Evolutionary conservation across 2,329 filamentous ascomycete species (phyloP), one percentile per base, ranked within the genome.

Genomic region (Fusarium sp.): DNA sequence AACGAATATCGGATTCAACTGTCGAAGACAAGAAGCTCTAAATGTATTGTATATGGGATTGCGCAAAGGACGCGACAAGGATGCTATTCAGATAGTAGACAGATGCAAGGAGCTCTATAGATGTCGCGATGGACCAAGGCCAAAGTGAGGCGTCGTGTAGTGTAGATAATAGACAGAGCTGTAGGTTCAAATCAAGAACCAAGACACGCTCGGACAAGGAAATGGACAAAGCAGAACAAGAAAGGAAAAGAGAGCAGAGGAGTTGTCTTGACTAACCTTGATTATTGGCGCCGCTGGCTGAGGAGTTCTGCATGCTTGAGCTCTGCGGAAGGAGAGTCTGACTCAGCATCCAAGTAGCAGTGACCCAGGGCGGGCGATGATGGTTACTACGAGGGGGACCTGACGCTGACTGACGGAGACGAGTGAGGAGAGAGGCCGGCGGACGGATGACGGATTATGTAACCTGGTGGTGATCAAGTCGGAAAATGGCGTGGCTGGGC

Each of bases 281-380:
- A 71, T 70, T 78, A 61, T 73, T 78, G 73, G 77, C 76, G 76
- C 77, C 74, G 76, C 67, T 77, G 73, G 74, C 75, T 69, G 77
- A 79, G 71, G 77, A 76, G 70, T 77, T 73, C 76, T 76, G 75
- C 77, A 78, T 78, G 75, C 75, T 78, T 73, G 70, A 73, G 71
- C 71, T 77, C 69, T 70, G 70, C 67, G 71, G 61, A 57, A 69
- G 62, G 65, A 73, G 70, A 73, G 71, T 79, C 78, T 80, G 77
- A 80, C 77, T 80, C 78, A 80, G 78, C 78, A 80, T 73, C 70
- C 73, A 75, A 73, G 76, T 76, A 77, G 68, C 67, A 73, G 66
- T 71, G 60, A 60, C 60, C 57, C 67, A 63, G 62, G 67, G 71
- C 74, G 70, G 67, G 71, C 74, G 65, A 77, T 73, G 75, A 74